Base-by-base conservation (phyloP, 768 basidiomycete genomes). In the Auriscalpium vulgare region DNA sequence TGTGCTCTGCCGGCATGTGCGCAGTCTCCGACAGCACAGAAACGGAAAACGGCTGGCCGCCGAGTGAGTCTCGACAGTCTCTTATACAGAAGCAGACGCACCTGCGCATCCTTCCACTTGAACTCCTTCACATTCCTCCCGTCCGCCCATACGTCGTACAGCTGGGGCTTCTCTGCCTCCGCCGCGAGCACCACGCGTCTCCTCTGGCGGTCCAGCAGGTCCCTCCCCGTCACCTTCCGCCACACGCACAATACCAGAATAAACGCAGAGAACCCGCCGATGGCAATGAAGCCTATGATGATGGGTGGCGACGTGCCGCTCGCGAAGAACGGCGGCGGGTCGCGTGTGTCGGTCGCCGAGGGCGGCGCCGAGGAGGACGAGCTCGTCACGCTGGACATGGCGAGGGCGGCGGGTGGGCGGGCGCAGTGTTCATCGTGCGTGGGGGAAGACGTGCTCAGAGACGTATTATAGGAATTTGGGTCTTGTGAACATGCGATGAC, bases 61-160 rank as follows among this genome's bases (percentile, higher is more conserved):
- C 37, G 16, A 10, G 13, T 17, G 9, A 44, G 35, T 16, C 45
- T 10, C 1, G 21, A 8, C 2, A n/a, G 36, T 37, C 19, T 10
- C 29, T n/a, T n/a, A 11, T 10, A 8, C 43, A n/a, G 7, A 8
- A n/a, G 19, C 10, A 1, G 7, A 51, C 58, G 35, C 47, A 60
- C 61, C 50, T 49, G 29, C 4, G 53, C 38, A 8, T 44, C 29
- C 40, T 35, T 53, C 61, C 61, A 62, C 46, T 34, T 54, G 23
- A 46, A 8, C 0, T 35, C 40, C 3, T 47, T 51, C 2, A 17
- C 13, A 0, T 45, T 40, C 43, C 45, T 29, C 10, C 36, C 35
- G 8, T 44, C 54, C 19, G 40, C 53, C 59, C 59, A 60, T 13
- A 54, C 59, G 4, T 60, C 54, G 43, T 51, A 61, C 37, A 62